Evolutionary conservation across 495 filamentous ascomycete species (phyloP).

Genomic region (Talaromyces proteolyticus): DNA sequence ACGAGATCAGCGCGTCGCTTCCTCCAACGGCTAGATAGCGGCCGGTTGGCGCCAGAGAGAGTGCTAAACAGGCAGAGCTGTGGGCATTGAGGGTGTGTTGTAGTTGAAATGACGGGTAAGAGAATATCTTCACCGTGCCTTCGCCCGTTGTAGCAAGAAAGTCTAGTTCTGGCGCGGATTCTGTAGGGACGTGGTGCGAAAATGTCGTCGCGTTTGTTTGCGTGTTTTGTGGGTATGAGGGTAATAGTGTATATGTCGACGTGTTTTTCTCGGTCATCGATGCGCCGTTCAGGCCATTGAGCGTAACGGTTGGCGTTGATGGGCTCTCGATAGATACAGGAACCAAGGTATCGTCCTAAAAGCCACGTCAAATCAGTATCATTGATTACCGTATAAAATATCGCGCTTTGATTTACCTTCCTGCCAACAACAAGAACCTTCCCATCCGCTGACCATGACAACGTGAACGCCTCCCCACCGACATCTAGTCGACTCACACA

Average conservation of each 20-base stretch:
- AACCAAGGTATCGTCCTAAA: conserved; percentile 64
- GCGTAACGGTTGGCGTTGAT: conserved; percentile 27
- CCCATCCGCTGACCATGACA: conserved; percentile 88
- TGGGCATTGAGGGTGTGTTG: conserved; percentile 72
- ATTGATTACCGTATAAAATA: not conserved
- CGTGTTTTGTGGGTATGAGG: conserved; percentile 60
- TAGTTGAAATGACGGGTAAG: conserved; percentile 49
- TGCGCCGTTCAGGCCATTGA: conserved; percentile 6
- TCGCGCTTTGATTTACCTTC: conserved; percentile 50
- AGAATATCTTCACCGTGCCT: conserved; percentile 74
- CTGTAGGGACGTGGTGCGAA: conserved; percentile 51
- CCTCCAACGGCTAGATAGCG: conserved; percentile 84
- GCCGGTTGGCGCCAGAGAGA: conserved; percentile 68
- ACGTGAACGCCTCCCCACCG: conserved; percentile 74
- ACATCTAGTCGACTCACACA: conserved; percentile 75
- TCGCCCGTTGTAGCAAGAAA: conserved; percentile 80
- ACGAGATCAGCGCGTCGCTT: conserved; percentile 77
- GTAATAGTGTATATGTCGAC: conserved; percentile 39
- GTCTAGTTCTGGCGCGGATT: conserved; percentile 29
- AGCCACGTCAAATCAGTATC: not conserved
- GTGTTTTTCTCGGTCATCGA: conserved; percentile 4
- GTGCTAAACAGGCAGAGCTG: conserved; percentile 67
- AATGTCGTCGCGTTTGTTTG: conserved; percentile 83
- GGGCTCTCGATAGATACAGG: conserved; percentile 49
- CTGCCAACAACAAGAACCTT: conserved; percentile 74